Evolutionary conservation across 306 rosid species (phyloP).

Genomic region (Corylus heterophylla): DNA sequence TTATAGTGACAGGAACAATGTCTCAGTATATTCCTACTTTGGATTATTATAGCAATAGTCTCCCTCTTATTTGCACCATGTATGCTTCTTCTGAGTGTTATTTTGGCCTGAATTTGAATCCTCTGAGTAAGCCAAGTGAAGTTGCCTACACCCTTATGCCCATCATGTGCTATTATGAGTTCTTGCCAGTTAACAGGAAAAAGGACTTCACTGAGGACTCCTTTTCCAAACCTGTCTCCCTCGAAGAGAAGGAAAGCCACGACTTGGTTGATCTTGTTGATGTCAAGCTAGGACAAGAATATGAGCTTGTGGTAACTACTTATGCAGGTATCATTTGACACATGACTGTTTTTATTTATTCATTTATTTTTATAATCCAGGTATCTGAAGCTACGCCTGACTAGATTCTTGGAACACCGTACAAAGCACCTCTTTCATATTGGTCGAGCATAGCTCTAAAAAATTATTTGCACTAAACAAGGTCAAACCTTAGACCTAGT

Average conservation of each 20-base stretch:
- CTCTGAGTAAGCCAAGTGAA: slow-evolving; percentile 54
- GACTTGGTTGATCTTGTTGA: slow-evolving; percentile 57
- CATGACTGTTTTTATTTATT: neutral
- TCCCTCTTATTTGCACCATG: slow-evolving; percentile 63
- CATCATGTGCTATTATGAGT: slow-evolving; percentile 66
- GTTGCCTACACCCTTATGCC: slow-evolving; percentile 66
- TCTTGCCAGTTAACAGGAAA: slow-evolving; percentile 46
- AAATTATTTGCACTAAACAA: no score
- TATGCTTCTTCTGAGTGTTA: slow-evolving; percentile 72
- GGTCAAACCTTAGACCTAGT: no score
- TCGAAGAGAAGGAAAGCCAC: slow-evolving; percentile 9
- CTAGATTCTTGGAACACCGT: no score
- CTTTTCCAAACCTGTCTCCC: slow-evolving; percentile 8
- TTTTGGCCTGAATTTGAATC: slow-evolving; percentile 61
- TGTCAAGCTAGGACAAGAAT: slow-evolving; percentile 57
- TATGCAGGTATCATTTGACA: slow-evolving; percentile 45
- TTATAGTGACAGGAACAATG: slow-evolving; percentile 72
- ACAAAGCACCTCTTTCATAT: no score
- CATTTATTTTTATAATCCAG: no score
- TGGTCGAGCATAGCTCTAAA: no score
- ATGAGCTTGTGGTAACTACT: slow-evolving; percentile 66
- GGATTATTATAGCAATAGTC: slow-evolving; percentile 53
- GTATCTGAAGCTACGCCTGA: no score
- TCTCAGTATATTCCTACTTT: slow-evolving; percentile 58
- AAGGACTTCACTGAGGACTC: slow-evolving; percentile 21